Evolutionary conservation across 2,329 filamentous ascomycete species (phyloP).

Genomic region (Ophiostoma sp.): DNA sequence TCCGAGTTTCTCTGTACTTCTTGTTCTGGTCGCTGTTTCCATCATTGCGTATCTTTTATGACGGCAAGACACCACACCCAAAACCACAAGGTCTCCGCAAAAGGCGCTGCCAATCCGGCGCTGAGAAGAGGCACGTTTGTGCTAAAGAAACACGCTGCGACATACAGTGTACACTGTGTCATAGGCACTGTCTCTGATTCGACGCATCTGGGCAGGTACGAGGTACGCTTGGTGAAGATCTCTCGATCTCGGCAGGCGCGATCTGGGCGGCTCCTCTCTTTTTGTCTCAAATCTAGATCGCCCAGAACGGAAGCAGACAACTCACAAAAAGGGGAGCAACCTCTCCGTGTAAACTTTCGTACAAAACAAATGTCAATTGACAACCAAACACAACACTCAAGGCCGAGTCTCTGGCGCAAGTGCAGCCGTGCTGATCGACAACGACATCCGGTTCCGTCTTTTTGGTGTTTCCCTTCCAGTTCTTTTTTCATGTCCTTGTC

Average conservation of each 20-base stretch:
- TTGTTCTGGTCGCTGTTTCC: not conserved
- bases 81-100: not conserved
- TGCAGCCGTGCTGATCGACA: not conserved
- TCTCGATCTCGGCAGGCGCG: not conserved
- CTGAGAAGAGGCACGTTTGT: conserved; percentile 17
- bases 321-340: not conserved
- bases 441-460: not conserved
- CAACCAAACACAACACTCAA: not conserved
- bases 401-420: not conserved
- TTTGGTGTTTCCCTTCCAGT: not conserved
- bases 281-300: conserved; percentile 16
- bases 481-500: not conserved
- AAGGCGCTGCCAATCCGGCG: conserved; percentile 22
- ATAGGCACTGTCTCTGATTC: not conserved
- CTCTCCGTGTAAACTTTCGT: not conserved
- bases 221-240: not conserved
- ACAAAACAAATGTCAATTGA: not conserved
- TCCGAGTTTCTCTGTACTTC: not conserved
- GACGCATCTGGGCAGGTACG: conserved; percentile 14
- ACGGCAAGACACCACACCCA: not conserved
- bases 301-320: not conserved
- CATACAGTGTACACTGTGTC: not conserved
- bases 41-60: not conserved
- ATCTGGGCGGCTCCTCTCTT: not conserved
- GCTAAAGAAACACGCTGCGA: not conserved